Base-by-base conservation (phyloP, 306 rosid species). In the Vigna mungo region DNA sequence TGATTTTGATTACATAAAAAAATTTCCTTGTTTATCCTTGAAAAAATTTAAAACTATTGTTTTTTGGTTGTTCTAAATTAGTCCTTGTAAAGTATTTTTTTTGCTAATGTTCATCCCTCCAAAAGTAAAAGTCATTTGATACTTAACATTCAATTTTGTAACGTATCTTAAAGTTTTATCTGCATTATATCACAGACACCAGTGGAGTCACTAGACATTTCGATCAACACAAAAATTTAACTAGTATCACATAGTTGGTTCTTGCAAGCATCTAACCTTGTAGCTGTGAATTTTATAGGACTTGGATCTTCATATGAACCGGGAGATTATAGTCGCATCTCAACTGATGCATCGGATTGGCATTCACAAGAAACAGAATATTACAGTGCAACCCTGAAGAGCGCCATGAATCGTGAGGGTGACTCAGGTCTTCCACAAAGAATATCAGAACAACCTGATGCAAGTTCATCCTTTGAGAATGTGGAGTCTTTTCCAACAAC, bases 331-430 rank as follows among this genome's bases (percentile, higher is more conserved):
- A 36, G 27, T 23, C 49, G 79, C 73, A 77, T 77, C 14, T 77
- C 86, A 59, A 82, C 72, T 9, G 86, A 82, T 53, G 67, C 72
- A 72, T 77, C 85, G 55, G 54, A 71, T 64, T 39, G 13, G 56
- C 56, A 63, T 12, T 82, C 86, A 55, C 64, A 69, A 67, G 89
- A 84, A 30, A 18, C 86, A 51, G 86, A 77, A 80, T 78, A 78
- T 76, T 66, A 64, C 9, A 75, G 85, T 78, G 72, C 85, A 30
- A 48, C 81, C 4, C 70, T 87, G 4, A 86, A 80, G 78, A 78
- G 75, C 39, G 76, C 11, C 18, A 76, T 55, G 85, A 84, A 60
- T 30, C 53, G 53, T 34, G 90, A 71, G 15, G 67, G 75, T 49
- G 74, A 75, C 71, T 46, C 85, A 7, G 75, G 65, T 54, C 79